Conservation (phyloP, 345 rosid genomes). For the Reutealis trisperma region DNA sequence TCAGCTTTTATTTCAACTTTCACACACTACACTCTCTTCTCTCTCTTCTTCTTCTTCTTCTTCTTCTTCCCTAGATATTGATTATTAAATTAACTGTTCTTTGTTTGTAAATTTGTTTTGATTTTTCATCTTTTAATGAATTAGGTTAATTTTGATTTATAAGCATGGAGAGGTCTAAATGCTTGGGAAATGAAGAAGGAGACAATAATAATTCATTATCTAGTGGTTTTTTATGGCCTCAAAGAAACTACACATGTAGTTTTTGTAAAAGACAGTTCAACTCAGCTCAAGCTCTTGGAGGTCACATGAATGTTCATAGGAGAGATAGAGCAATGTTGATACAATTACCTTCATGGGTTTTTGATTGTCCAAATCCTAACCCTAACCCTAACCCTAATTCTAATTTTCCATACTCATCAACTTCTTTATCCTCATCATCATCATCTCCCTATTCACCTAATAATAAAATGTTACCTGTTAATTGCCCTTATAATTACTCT, state of each 20-base stretch:
- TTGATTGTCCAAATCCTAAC: constrained; percentile 39
- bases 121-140: neutral
- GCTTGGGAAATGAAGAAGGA: neutral
- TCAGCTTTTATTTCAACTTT: constrained; percentile 15
- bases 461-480: constrained; percentile 4
- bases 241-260: constrained; percentile 55
- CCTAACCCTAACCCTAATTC: constrained; percentile 32
- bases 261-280: constrained; percentile 58
- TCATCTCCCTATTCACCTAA: neutral
- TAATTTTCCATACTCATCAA: neutral
- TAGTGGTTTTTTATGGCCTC: constrained; percentile 43
- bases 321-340: constrained; percentile 64
- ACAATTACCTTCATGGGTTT: constrained; percentile 50
- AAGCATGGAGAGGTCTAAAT: constrained; percentile 12
- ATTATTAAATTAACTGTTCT: neutral
- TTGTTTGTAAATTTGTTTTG: neutral
- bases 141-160: neutral
- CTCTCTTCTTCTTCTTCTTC: constrained; percentile 9
- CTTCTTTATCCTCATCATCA: constrained; percentile 28
- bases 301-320: constrained; percentile 80
- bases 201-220: constrained; percentile 10
- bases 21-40: constrained; percentile 1
- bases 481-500: constrained; percentile 8
- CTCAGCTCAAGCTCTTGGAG: constrained; percentile 77
- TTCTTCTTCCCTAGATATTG: neutral